Evolutionary conservation across 1,284 basidiomycete species (phyloP).

Genomic region (Pisolithus thermaeus): DNA sequence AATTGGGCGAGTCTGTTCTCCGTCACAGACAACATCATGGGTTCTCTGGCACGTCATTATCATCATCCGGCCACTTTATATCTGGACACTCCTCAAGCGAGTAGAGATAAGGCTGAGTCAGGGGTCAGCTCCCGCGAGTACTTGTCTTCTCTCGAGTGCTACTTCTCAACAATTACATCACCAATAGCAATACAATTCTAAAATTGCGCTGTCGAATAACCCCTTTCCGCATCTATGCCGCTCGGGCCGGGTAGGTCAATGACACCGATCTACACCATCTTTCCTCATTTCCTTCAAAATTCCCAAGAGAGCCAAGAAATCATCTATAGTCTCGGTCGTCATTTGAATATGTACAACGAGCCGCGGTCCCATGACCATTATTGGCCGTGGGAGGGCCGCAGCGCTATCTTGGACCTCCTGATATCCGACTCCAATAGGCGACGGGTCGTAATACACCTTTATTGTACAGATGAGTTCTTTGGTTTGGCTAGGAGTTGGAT

Average conservation of each 20-base stretch:
- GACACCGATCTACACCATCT: background rate
- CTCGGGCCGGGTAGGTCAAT: too few relatives aligned
- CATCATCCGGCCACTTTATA: background rate
- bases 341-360: constrained; percentile 87
- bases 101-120: background rate
- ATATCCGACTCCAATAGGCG: constrained; percentile 61
- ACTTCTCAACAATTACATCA: too few relatives aligned
- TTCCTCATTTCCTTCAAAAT: constrained; percentile 1
- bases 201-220: background rate
- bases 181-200: too few relatives aligned
- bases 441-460: constrained; percentile 78
- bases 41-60: background rate
- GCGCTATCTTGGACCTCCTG: constrained; percentile 61
- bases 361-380: constrained; percentile 66
- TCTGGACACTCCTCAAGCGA: background rate
- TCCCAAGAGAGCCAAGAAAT: constrained; percentile 47
- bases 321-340: constrained; percentile 58
- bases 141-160: too few relatives aligned
- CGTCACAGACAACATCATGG: constrained; percentile 13
- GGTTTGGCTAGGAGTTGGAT: constrained; percentile 5
- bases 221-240: background rate
- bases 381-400: constrained; percentile 53
- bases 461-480: background rate
- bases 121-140: background rate
- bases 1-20: constrained; percentile 30